Base-by-base conservation (phyloP, 108 stramenopile genomes). In the Cylindrotheca closterium region DNA sequence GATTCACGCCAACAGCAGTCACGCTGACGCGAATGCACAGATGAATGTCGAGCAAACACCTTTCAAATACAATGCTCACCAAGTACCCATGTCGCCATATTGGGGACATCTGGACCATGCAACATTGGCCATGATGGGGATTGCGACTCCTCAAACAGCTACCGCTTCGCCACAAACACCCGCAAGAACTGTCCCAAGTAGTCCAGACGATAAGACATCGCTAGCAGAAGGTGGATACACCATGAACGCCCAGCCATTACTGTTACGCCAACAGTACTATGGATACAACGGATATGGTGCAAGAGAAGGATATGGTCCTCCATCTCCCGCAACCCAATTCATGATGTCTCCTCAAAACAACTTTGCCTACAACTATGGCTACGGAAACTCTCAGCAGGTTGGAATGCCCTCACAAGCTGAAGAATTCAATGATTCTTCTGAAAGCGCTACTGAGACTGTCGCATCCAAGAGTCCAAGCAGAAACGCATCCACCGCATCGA, bases 261-360 rank as follows among this genome's bases (percentile, higher is more conserved):
- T 79, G 26, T 47, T 59, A 10, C 52, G 54, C 27, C 64, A 60
- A 31, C 62, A 49, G 17, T 71, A 71, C 25, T 60, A 74, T 54
- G 65, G 72, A 24, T 75, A 68, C 58, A 62, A 56, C 5, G 69
- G 37, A 32, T 74, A 77, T 29, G 64, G 58, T 19, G 52, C 30
- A 21, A 59, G 63, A 17, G 75, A 76, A 31, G 72, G 60, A 30
- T 80, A 78, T 51, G 74, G 31, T 50, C 83, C 83, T 30, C 78
- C 80, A 7, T 79, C 78, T 54, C 80, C 84, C 7, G 80, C 84
- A 2, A 81, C 84, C 46, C 84, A 81, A 47, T 81, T 81, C 56
- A 73, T 81, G 75, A 85, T 85, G 84, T 68, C 80, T 4, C 78
- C 82, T 31, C 76, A 74, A 57, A 67, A 53, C 10, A 70, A 47